Conservation (phyloP, 2,329 filamentous ascomycete genomes). For the Monilinia aucupariae region DNA sequence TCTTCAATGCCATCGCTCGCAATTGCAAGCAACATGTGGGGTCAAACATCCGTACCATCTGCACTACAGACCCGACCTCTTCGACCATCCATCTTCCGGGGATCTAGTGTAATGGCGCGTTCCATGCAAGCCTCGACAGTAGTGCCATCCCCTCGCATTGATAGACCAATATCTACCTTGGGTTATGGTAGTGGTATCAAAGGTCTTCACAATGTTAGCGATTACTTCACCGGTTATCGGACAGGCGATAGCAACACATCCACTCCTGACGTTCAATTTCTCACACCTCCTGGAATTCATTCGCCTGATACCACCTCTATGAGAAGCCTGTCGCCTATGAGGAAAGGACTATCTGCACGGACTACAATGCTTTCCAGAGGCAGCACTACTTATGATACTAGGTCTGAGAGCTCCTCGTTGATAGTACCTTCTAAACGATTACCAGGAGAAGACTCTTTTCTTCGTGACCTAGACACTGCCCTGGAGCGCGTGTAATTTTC, state of each 20-base stretch:
- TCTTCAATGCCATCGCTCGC: constrained; percentile 6
- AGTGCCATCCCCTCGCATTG: constrained; percentile 3
- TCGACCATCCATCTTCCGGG: constrained; percentile 9
- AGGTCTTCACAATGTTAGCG: not conserved
- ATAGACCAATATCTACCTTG: not conserved
- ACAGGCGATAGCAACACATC: constrained; percentile 7
- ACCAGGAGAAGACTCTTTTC: constrained; percentile 10
- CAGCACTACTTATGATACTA: constrained; percentile 9
- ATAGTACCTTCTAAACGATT: constrained; percentile 1
- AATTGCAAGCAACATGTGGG: constrained; percentile 16
- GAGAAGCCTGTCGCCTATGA: constrained; percentile 2
- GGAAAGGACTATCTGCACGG: not conserved
- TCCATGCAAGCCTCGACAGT: constrained; percentile 12
- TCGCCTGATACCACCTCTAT: not conserved
- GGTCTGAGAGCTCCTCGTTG: constrained; percentile 13
- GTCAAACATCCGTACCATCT: constrained; percentile 14
- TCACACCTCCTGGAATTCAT: constrained; percentile 8
- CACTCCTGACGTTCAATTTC: constrained; percentile 14
- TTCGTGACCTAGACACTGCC: constrained; percentile 12
- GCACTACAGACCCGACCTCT: constrained; percentile 7
- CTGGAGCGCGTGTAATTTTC: not conserved
- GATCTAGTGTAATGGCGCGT: constrained; percentile 7
- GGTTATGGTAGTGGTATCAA: constrained; percentile 6
- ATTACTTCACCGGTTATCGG: constrained; percentile 11
- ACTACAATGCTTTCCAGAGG: constrained; percentile 5